Evolutionary conservation across 148 eudicot species (phyloP).

Genomic region (Arctostaphylos glauca): DNA sequence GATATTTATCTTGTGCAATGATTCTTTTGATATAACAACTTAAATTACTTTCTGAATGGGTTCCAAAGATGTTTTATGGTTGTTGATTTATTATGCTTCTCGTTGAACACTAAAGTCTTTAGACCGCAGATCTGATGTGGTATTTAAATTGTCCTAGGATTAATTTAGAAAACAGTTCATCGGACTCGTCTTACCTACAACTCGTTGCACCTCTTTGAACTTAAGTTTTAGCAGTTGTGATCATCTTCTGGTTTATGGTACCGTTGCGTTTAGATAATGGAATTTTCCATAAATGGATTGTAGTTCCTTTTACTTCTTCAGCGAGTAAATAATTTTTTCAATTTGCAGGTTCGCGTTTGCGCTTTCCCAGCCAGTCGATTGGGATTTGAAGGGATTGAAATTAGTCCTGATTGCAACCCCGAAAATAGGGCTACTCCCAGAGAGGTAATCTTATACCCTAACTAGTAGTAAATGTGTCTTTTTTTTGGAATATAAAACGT

Average conservation of each 20-base stretch:
- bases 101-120: neutral
- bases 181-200: neutral
- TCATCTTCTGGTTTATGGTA: neutral
- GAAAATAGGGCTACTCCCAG: constrained; percentile 67
- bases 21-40: neutral
- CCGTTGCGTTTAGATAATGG: neutral
- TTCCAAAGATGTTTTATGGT: neutral
- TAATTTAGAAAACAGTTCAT: neutral
- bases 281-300: neutral
- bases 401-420: constrained; percentile 96
- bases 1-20: neutral
- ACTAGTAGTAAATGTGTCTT: neutral
- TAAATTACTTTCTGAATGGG: neutral
- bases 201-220: neutral
- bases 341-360: constrained; percentile 79
- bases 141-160: neutral
- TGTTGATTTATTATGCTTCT: neutral
- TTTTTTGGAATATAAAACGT: neutral
- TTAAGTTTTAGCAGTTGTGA: neutral
- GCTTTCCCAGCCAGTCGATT: constrained; percentile 79
- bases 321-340: neutral
- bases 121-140: neutral
- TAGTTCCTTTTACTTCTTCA: neutral
- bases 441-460: constrained; percentile 53
- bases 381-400: constrained; percentile 81